These are phyloP conservation scores for Epichloe uncinata DNA, from an alignment of 2,329 filamentous ascomycete genomes.

Conservation along the genomic window DNA sequence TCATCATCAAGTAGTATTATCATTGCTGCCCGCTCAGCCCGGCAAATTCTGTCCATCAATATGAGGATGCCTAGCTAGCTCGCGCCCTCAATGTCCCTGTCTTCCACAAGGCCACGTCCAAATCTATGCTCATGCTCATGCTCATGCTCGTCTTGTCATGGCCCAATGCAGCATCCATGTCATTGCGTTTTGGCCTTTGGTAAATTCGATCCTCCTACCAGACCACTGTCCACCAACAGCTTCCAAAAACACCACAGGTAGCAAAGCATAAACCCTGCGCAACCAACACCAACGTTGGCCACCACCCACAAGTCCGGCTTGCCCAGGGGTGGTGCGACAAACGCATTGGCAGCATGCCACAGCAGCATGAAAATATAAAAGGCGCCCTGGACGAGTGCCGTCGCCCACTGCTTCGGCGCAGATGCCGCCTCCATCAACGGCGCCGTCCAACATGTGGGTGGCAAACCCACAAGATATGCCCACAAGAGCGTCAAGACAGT, in stretches of 20 bases:
- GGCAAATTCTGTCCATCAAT: too few relatives aligned
- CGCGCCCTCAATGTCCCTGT: too few relatives aligned
- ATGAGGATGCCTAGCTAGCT: too few relatives aligned
- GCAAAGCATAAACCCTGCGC: constrained; percentile 71
- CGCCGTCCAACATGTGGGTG: constrained; percentile 57
- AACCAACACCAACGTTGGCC: constrained; percentile 74
- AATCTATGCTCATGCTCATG: not conserved
- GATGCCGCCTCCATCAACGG: constrained; percentile 43
- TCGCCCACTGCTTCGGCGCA: constrained; percentile 34
- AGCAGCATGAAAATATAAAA: constrained; percentile 67
- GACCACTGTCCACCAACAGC: constrained; percentile 44
- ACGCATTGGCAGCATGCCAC: constrained; percentile 70
- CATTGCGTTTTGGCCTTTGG: constrained; percentile 24
- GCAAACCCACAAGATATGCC: constrained; percentile 81
- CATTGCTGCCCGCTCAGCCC: too few relatives aligned
- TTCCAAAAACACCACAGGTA: constrained; percentile 85
- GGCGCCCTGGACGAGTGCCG: constrained; percentile 53
- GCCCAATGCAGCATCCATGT: not conserved
- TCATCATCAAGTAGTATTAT: too few relatives aligned
- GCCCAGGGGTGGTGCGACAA: constrained; percentile 50
- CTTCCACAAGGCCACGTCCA: too few relatives aligned
- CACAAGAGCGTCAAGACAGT: constrained; percentile 73
- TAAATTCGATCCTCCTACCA: constrained; percentile 23
- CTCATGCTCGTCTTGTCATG: not conserved
- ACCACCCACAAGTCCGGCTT: constrained; percentile 96